phyloP scores from a whole-genome alignment of 257 asterid genomes.

The Gardenia jasminoides region DNA sequence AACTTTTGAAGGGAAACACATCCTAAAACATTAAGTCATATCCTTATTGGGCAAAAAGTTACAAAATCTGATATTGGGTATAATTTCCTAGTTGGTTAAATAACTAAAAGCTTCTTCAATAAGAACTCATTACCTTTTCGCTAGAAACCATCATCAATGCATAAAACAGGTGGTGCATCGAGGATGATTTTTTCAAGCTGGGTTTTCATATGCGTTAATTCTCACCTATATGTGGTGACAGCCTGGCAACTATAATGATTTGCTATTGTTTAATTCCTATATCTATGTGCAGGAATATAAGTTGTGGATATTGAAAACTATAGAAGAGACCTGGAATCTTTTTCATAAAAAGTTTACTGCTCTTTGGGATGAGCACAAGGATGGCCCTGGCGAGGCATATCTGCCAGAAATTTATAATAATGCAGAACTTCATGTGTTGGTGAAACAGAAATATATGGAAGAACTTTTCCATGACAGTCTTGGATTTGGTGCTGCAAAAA shows the following conservation, averaged over 20 bases:
- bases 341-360: slow-evolving; percentile 69
- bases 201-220: background rate
- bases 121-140: background rate
- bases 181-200: background rate
- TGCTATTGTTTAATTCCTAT: background rate
- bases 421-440: slow-evolving; percentile 55
- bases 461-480: slow-evolving; percentile 79
- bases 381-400: slow-evolving; percentile 94
- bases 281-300: slow-evolving; percentile 54
- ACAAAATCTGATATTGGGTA: background rate
- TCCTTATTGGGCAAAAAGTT: background rate
- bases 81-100: background rate
- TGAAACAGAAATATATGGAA: slow-evolving; percentile 63
- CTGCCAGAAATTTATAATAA: slow-evolving; percentile 76
- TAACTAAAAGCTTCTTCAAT: background rate
- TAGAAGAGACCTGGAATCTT: slow-evolving; percentile 87
- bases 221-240: background rate
- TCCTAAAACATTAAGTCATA: background rate
- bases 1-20: background rate
- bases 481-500: slow-evolving; percentile 97
- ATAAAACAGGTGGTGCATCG: background rate
- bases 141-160: background rate
- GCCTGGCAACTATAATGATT: background rate
- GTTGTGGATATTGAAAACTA: slow-evolving; percentile 78
- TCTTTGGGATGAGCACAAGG: slow-evolving; percentile 87